A percentile compares a stretch with the other conserved stretches of the same genome.
Conservation (phyloP, 176 grass and related monocot species). For the Cenchrus americanus region DNA sequence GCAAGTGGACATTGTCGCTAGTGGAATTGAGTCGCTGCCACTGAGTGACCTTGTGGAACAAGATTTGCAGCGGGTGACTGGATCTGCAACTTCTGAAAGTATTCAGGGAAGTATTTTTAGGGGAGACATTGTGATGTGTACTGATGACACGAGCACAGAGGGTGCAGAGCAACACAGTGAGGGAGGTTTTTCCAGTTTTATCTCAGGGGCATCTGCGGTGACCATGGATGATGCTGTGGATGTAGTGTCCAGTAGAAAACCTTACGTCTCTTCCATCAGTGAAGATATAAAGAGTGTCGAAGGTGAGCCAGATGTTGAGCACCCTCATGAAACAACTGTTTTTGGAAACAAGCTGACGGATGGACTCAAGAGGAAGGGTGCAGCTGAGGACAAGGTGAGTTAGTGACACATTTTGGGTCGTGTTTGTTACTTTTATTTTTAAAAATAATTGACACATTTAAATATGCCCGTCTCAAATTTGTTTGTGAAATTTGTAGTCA, state of each 20-base stretch:
- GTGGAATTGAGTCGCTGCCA: neutral
- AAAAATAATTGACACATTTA: neutral
- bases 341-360: neutral
- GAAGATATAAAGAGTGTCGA: neutral
- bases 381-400: constrained; percentile 35
- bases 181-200: neutral
- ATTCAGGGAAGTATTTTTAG: constrained; percentile 10
- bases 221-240: neutral
- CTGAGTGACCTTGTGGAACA: constrained; percentile 4
- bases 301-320: neutral
- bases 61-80: neutral
- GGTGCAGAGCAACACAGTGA: neutral
- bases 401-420: too few relatives aligned
- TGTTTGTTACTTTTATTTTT: too few relatives aligned
- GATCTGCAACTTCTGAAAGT: constrained; percentile 15
- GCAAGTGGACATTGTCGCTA: neutral
- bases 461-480: neutral
- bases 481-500: constrained; percentile 11
- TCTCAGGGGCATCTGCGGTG: neutral
- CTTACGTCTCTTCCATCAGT: neutral
- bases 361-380: neutral
- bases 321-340: constrained; percentile 10
- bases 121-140: neutral
- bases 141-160: neutral
- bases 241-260: neutral